phyloP scores from a whole-genome alignment of 2,329 filamentous ascomycete species.

The Aspergillus fumigatus region DNA sequence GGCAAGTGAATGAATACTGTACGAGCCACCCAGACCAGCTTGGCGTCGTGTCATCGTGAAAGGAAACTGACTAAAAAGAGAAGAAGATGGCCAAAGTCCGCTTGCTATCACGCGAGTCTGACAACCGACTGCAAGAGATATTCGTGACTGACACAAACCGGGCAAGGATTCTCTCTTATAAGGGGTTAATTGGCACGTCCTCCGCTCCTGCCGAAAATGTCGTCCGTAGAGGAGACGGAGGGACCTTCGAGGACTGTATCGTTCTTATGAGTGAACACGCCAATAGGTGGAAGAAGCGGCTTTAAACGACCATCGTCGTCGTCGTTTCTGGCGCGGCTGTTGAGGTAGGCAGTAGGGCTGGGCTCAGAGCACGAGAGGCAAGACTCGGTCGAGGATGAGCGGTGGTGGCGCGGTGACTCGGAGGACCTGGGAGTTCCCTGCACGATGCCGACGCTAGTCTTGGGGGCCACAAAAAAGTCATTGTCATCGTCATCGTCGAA shows the following conservation, averaged over 20 bases:
- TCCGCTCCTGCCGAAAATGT: constrained; percentile 3
- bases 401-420: constrained; percentile 15
- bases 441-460: constrained; percentile 5
- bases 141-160: neutral
- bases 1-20: neutral
- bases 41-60: neutral
- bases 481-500: neutral
- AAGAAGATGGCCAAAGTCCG: neutral
- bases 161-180: neutral
- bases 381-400: constrained; percentile 11
- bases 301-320: constrained; percentile 1
- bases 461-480: constrained; percentile 10
- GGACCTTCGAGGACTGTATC: constrained; percentile 7
- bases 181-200: constrained; percentile 2
- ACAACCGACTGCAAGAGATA: neutral
- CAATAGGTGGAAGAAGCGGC: constrained; percentile 10
- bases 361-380: constrained; percentile 14
- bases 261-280: constrained; percentile 3
- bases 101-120: neutral
- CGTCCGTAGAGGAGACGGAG: constrained; percentile 11
- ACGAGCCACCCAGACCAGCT: neutral
- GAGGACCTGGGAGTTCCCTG: constrained; percentile 9
- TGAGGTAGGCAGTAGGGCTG: constrained; percentile 10
- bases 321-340: constrained; percentile 4
- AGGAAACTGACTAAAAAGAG: neutral